phyloP scores from a whole-genome alignment of 2,329 filamentous ascomycete genomes.

The Stagonosporopsis vannaccii region DNA sequence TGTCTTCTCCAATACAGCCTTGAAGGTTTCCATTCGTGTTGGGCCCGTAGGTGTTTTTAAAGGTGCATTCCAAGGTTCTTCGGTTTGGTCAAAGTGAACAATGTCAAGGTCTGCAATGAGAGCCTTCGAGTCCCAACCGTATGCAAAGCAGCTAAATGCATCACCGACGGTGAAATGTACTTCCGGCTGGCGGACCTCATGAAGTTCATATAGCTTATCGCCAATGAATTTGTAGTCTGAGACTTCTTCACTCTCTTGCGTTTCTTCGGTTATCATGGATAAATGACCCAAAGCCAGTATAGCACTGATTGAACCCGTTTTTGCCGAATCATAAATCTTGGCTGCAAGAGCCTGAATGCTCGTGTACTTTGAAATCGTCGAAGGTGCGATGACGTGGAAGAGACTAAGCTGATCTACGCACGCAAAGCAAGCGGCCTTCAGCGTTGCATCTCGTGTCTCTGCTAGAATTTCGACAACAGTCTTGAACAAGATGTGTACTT shows the following conservation, averaged over 20 bases:
- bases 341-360: constrained; percentile 62
- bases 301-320: constrained; percentile 81
- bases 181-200: constrained; percentile 85
- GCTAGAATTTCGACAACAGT: constrained; percentile 61
- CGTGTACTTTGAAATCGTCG: constrained; percentile 41
- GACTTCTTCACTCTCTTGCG: constrained; percentile 42
- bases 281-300: constrained; percentile 83
- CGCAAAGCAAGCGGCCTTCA: constrained; percentile 64
- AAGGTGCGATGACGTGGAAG: constrained; percentile 61
- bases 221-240: constrained; percentile 63
- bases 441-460: constrained; percentile 61
- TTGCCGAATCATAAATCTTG: constrained; percentile 72
- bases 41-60: constrained; percentile 42
- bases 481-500: constrained; percentile 53
- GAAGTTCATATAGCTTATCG: constrained; percentile 74
- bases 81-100: constrained; percentile 58
- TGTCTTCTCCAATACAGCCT: constrained; percentile 72
- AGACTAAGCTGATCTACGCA: constrained; percentile 69
- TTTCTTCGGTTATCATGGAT: constrained; percentile 65
- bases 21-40: constrained; percentile 53
- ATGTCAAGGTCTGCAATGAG: constrained; percentile 80
- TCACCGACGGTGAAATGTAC: constrained; percentile 91
- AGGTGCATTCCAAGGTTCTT: constrained; percentile 41
- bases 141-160: constrained; percentile 78
- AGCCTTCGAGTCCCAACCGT: constrained; percentile 83